A percentile compares a stretch with the other conserved stretches of the same genome.
phyloP scores from a whole-genome alignment of 192 early-diverging fungal species.

The Spinellus fusiger region DNA sequence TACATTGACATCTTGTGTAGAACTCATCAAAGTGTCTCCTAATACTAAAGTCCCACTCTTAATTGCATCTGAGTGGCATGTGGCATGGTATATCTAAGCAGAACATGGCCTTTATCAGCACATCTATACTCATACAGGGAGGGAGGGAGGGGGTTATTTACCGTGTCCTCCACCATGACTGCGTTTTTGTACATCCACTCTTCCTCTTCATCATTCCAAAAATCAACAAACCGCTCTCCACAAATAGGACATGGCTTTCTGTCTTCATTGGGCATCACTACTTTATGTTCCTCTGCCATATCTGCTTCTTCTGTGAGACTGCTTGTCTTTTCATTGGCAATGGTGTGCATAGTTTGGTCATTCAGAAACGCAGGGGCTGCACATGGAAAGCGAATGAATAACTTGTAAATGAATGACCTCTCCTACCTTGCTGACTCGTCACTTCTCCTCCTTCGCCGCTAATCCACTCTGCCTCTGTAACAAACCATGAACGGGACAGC shows the following conservation, averaged over 20 bases:
- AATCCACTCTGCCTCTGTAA: conserved; percentile 53
- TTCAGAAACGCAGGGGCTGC: conserved; percentile 21
- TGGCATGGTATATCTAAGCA: conserved; percentile 54
- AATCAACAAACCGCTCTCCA: conserved; percentile 64
- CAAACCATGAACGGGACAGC: conserved; percentile 85
- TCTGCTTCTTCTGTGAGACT: conserved; percentile 11
- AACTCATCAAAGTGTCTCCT: conserved; percentile 1
- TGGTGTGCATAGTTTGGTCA: conserved; percentile 9
- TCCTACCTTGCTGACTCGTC: conserved; percentile 26
- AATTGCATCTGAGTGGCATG: conserved; percentile 48
- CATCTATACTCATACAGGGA: too few species aligned
- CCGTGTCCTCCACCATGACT: conserved; percentile 48
- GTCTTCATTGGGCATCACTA: conserved; percentile 38
- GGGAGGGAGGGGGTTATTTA: too few species aligned
- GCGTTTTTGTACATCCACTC: conserved; percentile 73
- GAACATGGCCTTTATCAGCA: not conserved
- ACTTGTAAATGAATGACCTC: not conserved
- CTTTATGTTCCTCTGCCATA: conserved; percentile 33
- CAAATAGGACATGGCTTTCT: conserved; percentile 67
- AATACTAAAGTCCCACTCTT: conserved; percentile 7
- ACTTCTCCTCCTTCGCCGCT: conserved; percentile 26
- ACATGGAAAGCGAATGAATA: conserved; percentile 1
- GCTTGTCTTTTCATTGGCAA: conserved; percentile 7
- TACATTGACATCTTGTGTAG: conserved; percentile 2
- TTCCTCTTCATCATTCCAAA: conserved; percentile 74